phyloP scores from a whole-genome alignment of 768 basidiomycete species.

The Xerocomellus dryophilus region DNA sequence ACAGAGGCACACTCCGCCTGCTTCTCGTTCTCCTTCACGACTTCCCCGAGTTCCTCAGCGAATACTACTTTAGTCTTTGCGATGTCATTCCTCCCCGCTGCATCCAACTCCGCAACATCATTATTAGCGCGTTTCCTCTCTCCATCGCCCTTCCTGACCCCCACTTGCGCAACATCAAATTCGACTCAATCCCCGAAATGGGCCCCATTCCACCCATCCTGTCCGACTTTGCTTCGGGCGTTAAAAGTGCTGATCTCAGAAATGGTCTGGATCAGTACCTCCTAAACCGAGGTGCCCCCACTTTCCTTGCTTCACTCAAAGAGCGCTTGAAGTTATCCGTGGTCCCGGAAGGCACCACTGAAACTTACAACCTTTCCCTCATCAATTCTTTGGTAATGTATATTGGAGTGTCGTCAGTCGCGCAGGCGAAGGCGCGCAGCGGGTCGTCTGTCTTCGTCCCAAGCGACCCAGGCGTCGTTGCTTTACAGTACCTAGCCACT shows the following conservation, averaged over 20 bases:
- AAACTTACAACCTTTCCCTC: constrained; percentile 81
- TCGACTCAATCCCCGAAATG: constrained; percentile 83
- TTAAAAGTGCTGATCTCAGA: constrained; percentile 80
- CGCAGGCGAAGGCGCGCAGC: constrained; percentile 81
- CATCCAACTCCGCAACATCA: constrained; percentile 94
- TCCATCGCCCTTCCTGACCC: constrained; percentile 81
- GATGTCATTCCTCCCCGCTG: constrained; percentile 91
- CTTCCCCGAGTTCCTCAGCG: constrained; percentile 97
- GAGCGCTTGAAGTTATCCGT: constrained; percentile 63
- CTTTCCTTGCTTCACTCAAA: constrained; percentile 74
- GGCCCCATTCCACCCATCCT: constrained; percentile 87
- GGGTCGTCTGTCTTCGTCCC: constrained; percentile 79
- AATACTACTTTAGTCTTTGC: constrained; percentile 94
- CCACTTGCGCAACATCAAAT: constrained; percentile 68
- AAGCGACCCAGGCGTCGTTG: constrained; percentile 79
- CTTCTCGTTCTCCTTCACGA: constrained; percentile 96
- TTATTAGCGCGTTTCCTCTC: constrained; percentile 92
- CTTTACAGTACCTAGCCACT: constrained; percentile 76
- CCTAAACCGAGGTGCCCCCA: constrained; percentile 66
- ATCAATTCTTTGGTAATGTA: constrained; percentile 96
- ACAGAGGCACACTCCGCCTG: constrained; percentile 85
- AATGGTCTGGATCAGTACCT: constrained; percentile 82
- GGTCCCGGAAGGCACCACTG: constrained; percentile 44
- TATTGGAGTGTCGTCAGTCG: constrained; percentile 89
- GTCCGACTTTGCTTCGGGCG: constrained; percentile 83